These are phyloP conservation scores for Sporothrix dimorphospora DNA, from an alignment of 2,329 filamentous ascomycete genomes.

Conservation along the genomic window DNA sequence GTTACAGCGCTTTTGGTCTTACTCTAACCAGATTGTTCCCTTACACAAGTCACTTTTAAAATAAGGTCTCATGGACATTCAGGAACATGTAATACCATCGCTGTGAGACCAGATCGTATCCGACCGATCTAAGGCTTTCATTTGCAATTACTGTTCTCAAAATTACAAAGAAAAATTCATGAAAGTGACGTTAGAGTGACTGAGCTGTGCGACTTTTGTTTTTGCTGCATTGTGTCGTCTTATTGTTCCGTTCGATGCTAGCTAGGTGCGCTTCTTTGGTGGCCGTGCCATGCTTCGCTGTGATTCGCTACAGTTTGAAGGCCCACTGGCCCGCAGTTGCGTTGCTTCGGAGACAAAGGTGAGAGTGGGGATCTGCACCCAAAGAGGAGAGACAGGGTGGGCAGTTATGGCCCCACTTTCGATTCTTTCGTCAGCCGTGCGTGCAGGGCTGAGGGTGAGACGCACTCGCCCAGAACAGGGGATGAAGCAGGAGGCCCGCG, in stretches of 20 bases:
- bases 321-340: constrained; percentile 21
- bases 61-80: background rate
- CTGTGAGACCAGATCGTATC: background rate
- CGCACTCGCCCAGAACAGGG: background rate
- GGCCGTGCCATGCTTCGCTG: background rate
- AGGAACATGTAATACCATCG: constrained; percentile 14
- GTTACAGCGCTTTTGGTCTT: background rate
- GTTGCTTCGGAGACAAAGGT: constrained; percentile 31
- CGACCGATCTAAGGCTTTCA: too few species aligned
- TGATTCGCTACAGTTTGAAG: constrained; percentile 11
- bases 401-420: constrained; percentile 17
- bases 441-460: constrained; percentile 29
- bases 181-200: background rate
- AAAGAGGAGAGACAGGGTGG: background rate
- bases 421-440: constrained; percentile 32
- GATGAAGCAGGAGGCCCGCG: background rate
- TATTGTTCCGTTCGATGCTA: background rate
- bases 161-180: background rate
- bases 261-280: background rate
- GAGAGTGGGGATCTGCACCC: constrained; percentile 25
- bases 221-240: constrained; percentile 14
- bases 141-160: too few species aligned
- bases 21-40: background rate
- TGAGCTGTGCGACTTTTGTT: background rate
- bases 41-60: background rate